Percentiles rank a stretch among this genome's conserved stretches.
phyloP scores from a whole-genome alignment of 164 flowering plant species.

The Sedum album region DNA sequence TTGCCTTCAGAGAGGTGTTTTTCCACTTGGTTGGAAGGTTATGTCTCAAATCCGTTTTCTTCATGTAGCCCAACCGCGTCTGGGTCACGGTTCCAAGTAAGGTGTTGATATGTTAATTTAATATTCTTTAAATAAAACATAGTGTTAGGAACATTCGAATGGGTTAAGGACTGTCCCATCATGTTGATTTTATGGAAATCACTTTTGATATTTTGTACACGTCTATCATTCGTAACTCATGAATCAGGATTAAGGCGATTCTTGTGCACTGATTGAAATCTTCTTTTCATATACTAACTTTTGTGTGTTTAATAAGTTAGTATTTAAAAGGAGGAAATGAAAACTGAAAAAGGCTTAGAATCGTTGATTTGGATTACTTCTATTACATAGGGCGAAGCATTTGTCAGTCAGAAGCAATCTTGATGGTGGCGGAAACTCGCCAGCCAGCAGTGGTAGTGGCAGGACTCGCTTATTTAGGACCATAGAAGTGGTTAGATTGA shows the following conservation, averaged over 20 bases:
- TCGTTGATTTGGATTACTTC: slow-evolving; percentile 1
- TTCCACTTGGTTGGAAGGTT: slow-evolving; percentile 17
- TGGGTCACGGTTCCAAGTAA: slow-evolving; percentile 26
- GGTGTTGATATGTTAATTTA: slow-evolving; percentile 7
- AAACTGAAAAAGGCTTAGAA: neutral
- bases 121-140: neutral
- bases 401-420: slow-evolving; percentile 52
- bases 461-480: slow-evolving; percentile 51
- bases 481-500: slow-evolving; percentile 40
- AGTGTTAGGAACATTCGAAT: neutral
- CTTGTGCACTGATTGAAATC: neutral
- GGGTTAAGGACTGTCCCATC: too few species aligned
- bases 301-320: neutral
- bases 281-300: neutral
- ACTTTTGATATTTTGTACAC: too few species aligned
- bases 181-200: too few species aligned
- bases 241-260: neutral
- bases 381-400: slow-evolving; percentile 34
- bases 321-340: neutral
- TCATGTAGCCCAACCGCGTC: slow-evolving; percentile 17
- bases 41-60: slow-evolving; percentile 17
- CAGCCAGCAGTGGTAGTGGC: slow-evolving; percentile 35
- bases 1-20: slow-evolving; percentile 18
- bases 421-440: slow-evolving; percentile 38
- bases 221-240: too few species aligned